Evolutionary conservation across 1,284 basidiomycete species (phyloP), one percentile per base, ranked within the genome.

Genomic region (Uromyces viciae-fabae): DNA sequence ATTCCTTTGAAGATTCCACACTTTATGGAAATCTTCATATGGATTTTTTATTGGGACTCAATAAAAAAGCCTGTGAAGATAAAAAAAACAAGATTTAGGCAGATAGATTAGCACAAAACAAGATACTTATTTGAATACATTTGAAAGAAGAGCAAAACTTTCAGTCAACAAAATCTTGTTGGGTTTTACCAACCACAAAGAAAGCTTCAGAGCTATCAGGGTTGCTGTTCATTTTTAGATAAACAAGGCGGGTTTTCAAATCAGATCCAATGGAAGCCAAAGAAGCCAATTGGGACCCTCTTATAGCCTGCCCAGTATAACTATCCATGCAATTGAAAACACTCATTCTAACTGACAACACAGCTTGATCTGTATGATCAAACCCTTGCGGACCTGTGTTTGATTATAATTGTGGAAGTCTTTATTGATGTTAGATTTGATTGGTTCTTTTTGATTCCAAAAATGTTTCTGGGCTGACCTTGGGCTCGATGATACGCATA

Each of bases 251-350:
- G 49, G 91, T 89, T 86, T 98, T 96, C 62, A 91, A 87, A 85
- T 97, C 94, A 31, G 91, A 87, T 0, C 89, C 88, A 73, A 94
- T 90, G 83, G 91, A 91, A 28, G 95, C 94, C 19, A 95, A 95
- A 84, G 99, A 99, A 0, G 97, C 97, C 62, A 98, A 87, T 22
- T 95, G 95, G 74, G 93, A 92, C 3, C 95, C 95, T 81, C 95
- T 91, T 82, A 98, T 94, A 82, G 76, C 81, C 75, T 82, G 87
- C 96, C 97, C 98, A 81, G 99, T 90, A 86, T 92, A 98, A 83
- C 93, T 93, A 87, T 99, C 97, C 68, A 94, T 91, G 1, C 94
- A 96, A 83, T 98, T 98, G 69, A 99, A 88, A 4, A 95, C 91
- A 82, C 95, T 92, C 8, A 92, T 87, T 0, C 95, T 91, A 25